Evolutionary conservation across 768 basidiomycete species (phyloP), one percentile per base, ranked within the genome.

Genomic region (Podaxis carcinomalis): DNA sequence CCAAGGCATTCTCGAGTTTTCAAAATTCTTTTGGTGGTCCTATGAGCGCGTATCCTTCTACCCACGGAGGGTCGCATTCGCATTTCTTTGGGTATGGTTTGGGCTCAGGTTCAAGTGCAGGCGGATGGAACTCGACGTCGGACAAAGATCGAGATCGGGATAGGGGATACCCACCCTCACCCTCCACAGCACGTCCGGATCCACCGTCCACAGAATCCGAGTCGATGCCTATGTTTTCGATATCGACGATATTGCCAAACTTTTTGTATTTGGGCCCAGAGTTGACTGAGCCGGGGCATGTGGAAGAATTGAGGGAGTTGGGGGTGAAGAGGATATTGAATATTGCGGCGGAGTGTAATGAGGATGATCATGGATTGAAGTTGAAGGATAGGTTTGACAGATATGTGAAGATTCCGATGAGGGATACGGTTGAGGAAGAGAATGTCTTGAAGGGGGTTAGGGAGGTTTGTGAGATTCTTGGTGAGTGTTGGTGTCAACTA

Each of bases 201-300:
- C 78, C 81, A 51, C 84, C 87, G 23, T 84, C 80, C 2, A 84
- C 84, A 3, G 74, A 65, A 4, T 83, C 83, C 3, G 80, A 84
- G 53, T 75, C 84, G 23, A 80, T 84, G 65, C 85, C 86, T 4
- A 73, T 74, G 4, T 98, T 97, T 70, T 76, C 80, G n/a, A 85
- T 97, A 39, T 96, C 94, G 14, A 91, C 90, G 19, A 97, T 98
- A 65, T 78, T 98, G 2, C 95, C 95, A 2, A 83, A 86, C 60
- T 97, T 97, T 75, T 77, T 98, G 27, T 98, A 85, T 73, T 82
- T 98, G 35, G 96, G 95, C 1, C 93, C 95, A 0, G 96, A 98
- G 72, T 79, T 92, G 27, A 88, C 88, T 3, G 73, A 78, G 10
- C 78, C 80, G 55, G 88, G 87, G 63, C 92, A 98, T 67, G 89